Evolutionary conservation across 345 rosid genomes (phyloP).

Genomic region (Populus pruinosa): DNA sequence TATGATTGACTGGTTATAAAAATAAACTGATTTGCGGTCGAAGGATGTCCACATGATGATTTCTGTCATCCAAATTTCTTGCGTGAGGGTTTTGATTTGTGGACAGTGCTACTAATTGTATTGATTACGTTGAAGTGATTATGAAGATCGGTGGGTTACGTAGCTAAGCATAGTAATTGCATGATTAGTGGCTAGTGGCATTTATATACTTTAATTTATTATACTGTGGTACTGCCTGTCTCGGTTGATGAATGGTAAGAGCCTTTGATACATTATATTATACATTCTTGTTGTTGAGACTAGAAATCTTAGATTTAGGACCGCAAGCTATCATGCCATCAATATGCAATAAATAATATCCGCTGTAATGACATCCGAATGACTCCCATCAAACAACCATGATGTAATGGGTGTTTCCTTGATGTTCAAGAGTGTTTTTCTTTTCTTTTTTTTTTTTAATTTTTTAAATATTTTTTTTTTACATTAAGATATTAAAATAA

Average conservation of each 20-base stretch:
- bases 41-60: constrained; percentile 34
- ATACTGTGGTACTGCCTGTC: too few relatives aligned
- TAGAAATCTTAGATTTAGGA: background rate
- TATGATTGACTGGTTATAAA: constrained; percentile 1
- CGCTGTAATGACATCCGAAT: background rate
- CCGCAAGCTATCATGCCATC: background rate
- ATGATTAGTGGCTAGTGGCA: background rate
- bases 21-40: constrained; percentile 28
- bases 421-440: too few relatives aligned
- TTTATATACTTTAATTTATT: background rate
- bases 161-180: background rate
- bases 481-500: rapidly evolving
- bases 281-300: background rate
- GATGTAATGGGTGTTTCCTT: background rate
- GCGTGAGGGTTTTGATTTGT: constrained; percentile 15
- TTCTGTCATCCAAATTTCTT: constrained; percentile 15
- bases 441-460: too few relatives aligned
- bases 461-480: too few relatives aligned
- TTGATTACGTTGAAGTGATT: constrained; percentile 15
- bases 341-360: too few relatives aligned
- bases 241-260: background rate
- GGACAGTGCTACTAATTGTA: background rate
- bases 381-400: too few relatives aligned
- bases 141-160: background rate
- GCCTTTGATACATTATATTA: background rate